These are phyloP conservation scores for Myriosclerotinia curreyana DNA, from an alignment of 2,329 filamentous ascomycete genomes.

Conservation along the genomic window DNA sequence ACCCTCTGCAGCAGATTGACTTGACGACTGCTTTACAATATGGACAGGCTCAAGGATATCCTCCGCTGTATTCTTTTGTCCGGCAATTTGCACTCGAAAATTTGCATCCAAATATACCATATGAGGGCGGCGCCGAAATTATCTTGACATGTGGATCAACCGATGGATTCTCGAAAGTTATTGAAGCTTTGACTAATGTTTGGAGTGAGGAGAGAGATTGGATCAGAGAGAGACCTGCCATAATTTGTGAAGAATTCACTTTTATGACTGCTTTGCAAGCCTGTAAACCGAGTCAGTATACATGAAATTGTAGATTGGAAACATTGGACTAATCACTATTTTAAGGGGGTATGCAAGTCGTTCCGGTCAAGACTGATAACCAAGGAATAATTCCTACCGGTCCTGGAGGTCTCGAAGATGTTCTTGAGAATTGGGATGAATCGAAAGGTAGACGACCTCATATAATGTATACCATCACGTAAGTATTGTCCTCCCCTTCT, in stretches of 20 bases:
- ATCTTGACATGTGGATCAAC: conserved; percentile 79
- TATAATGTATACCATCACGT: conserved; percentile 87
- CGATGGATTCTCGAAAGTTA: conserved; percentile 76
- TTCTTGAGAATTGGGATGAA: conserved; percentile 79
- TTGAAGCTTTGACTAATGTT: conserved; percentile 72
- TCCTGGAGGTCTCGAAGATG: conserved; percentile 69
- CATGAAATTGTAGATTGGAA: too few relatives aligned
- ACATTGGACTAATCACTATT: neutral
- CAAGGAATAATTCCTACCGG: conserved; percentile 77
- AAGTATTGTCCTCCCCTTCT: conserved; percentile 43
- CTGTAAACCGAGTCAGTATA: conserved; percentile 47
- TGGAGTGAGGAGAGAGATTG: conserved; percentile 70
- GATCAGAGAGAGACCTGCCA: conserved; percentile 65
- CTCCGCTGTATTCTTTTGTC: conserved; percentile 72
- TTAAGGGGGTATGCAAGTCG: conserved; percentile 57
- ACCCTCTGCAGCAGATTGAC: conserved; percentile 71
- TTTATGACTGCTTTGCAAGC: conserved; percentile 76
- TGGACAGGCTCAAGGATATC: conserved; percentile 77
- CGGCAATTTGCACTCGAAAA: conserved; percentile 73
- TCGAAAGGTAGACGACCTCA: conserved; percentile 72
- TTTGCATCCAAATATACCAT: conserved; percentile 79
- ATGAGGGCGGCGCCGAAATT: conserved; percentile 71
- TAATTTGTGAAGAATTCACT: conserved; percentile 76
- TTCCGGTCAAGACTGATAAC: conserved; percentile 71
- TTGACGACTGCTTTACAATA: conserved; percentile 82